These are phyloP conservation scores for Arctium minus DNA, from an alignment of 129 eudicot species.

Conservation along the genomic window DNA sequence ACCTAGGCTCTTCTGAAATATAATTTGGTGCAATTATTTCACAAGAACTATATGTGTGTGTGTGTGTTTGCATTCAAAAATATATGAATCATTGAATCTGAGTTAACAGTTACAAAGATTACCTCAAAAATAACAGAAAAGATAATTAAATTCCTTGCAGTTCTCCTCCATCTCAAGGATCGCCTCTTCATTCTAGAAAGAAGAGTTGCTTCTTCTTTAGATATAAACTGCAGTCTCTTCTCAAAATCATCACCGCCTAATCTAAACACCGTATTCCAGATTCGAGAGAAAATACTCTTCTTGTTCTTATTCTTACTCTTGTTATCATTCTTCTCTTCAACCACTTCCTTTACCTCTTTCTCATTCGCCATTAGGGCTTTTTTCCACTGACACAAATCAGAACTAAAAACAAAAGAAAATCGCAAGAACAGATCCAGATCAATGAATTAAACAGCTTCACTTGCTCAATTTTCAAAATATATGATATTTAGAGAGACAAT, in stretches of 20 bases:
- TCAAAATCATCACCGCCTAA: conserved; percentile 66
- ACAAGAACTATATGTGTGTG: background rate
- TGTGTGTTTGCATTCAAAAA: background rate
- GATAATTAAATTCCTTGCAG: conserved; percentile 53
- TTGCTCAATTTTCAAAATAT: background rate
- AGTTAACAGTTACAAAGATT: background rate
- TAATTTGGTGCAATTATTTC: background rate
- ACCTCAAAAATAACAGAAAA: conserved; percentile 82
- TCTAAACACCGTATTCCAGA: conserved; percentile 67
- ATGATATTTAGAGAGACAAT: background rate
- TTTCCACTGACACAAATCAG: background rate
- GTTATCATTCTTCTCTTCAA: conserved; percentile 32
- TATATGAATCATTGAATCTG: background rate
- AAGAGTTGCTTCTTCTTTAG: conserved; percentile 77
- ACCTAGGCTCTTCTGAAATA: background rate
- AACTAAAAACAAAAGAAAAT: background rate
- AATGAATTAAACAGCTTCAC: background rate
- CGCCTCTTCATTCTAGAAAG: conserved; percentile 68
- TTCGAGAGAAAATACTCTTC: conserved; percentile 59
- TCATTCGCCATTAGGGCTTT: conserved; percentile 34
- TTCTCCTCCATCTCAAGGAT: conserved; percentile 52
- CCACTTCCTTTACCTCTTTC: conserved; percentile 22
- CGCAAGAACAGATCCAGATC: conserved; percentile 23
- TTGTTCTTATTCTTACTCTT: conserved; percentile 43
- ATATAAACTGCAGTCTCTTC: conserved; percentile 65